These are phyloP conservation scores for Phialemoniopsis sp. DNA, from an alignment of 2,329 filamentous ascomycete genomes.

Conservation along the genomic window DNA sequence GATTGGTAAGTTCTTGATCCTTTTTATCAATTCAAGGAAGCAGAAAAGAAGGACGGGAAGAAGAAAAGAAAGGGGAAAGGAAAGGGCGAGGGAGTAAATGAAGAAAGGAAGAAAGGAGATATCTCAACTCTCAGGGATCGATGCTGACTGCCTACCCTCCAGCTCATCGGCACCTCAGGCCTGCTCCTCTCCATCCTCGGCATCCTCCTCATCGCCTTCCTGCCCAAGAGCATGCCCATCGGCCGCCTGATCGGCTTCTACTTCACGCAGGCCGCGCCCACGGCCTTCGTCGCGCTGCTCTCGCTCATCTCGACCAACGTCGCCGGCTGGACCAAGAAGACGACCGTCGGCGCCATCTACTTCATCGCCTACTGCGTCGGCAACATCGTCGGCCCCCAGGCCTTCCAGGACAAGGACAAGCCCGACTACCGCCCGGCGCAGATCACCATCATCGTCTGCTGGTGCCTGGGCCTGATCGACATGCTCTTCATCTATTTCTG, in stretches of 20 bases:
- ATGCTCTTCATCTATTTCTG: constrained; percentile 60
- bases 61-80: too few species aligned
- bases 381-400: constrained; percentile 51
- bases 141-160: too few species aligned
- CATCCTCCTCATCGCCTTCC: constrained; percentile 59
- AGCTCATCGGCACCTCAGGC: constrained; percentile 46
- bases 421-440: constrained; percentile 60
- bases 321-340: constrained; percentile 54
- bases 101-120: too few species aligned
- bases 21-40: constrained; percentile 11
- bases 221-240: constrained; percentile 51
- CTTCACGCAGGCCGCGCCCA: constrained; percentile 55
- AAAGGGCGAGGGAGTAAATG: too few species aligned
- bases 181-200: constrained; percentile 52
- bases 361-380: constrained; percentile 47
- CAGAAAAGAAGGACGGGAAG: too few species aligned
- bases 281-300: constrained; percentile 60
- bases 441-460: constrained; percentile 60
- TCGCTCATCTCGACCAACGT: constrained; percentile 61
- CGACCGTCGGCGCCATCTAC: constrained; percentile 50
- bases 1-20: constrained; percentile 32
- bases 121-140: too few species aligned
- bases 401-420: constrained; percentile 50
- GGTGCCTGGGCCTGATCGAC: constrained; percentile 45
- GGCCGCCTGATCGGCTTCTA: constrained; percentile 64